Base-by-base conservation (phyloP, 2,329 filamentous ascomycete species). In the Epichloe hybrida region DNA sequence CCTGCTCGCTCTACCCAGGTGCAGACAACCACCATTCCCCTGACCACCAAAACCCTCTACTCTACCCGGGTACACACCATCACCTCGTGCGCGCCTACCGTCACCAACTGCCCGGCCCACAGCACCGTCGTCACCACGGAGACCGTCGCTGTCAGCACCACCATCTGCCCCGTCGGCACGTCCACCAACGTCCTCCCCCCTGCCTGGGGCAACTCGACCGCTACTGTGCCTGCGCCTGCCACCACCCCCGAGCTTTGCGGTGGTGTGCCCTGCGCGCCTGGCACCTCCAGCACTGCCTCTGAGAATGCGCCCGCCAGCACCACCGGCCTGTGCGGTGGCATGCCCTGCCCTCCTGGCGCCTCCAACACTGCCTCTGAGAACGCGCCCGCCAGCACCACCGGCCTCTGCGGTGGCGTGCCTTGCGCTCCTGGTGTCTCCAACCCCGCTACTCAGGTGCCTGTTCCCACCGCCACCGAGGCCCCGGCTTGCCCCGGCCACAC, bases 51-150 rank as follows among this genome's bases (percentile, higher is more conserved):
- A 51, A 74, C 77, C 64, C 68, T 81, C 71, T 80, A 75, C 73
- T 64, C 69, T 59, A 81, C 77, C 64, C 71, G 72, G 59, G 69
- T 80, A 64, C 69, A 76, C 63, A 83, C 79, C 68, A 69, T 83
- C 72, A 82, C 76, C 67, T 73, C 72, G 51, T 83, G 80, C 72
- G 72, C 67, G 52, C 69, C 78, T 47, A 72, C 72, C 54, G 78
- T 83, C 62, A 75, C 77, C 65, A 62, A 84, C 78, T 85, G 82
- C 76, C 76, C 76, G 54, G 65, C 66, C 37, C 63, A 62, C 58
- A 64, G 63, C 61, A 68, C 64, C 52, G 58, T 65, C 52, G 52
- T 66, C 50, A 55, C 57, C 43, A 71, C 68, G 50, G 62, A 66
- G 63, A 66, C 65, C 53, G 50, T 67, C 50, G 60, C 64, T 49